These are phyloP conservation scores for Dendrostoma leiphaemia DNA, from an alignment of 2,329 filamentous ascomycete genomes.

Conservation along the genomic window DNA sequence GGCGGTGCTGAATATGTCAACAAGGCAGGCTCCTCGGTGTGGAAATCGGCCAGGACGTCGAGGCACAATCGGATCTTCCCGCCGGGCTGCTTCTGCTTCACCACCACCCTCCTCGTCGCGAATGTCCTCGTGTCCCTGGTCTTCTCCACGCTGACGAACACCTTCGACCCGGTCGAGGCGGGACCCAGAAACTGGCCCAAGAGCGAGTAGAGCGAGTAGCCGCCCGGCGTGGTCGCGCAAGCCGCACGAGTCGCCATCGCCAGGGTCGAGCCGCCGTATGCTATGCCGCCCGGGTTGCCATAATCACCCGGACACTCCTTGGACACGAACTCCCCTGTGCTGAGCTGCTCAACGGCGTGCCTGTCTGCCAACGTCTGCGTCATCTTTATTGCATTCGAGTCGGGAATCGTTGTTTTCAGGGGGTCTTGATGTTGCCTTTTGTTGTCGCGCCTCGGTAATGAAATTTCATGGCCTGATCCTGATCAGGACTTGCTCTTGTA, in stretches of 20 bases:
- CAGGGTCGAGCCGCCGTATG: slow-evolving; percentile 45
- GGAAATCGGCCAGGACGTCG: slow-evolving; percentile 46
- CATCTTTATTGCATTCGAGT: background rate
- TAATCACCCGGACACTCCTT: background rate
- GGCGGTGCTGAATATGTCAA: slow-evolving; percentile 39
- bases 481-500: no score
- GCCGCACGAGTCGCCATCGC: slow-evolving; percentile 41
- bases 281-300: slow-evolving; percentile 24
- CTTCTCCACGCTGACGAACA: slow-evolving; percentile 34
- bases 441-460: background rate
- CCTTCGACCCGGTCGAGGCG: slow-evolving; percentile 35
- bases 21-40: slow-evolving; percentile 35
- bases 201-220: slow-evolving; percentile 43
- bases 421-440: background rate
- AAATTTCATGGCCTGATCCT: background rate
- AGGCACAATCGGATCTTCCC: slow-evolving; percentile 37
- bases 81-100: slow-evolving; percentile 38
- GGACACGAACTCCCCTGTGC: slow-evolving; percentile 9
- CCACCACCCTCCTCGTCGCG: slow-evolving; percentile 43
- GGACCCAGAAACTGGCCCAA: slow-evolving; percentile 47
- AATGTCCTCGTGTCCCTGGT: slow-evolving; percentile 46
- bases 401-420: background rate
- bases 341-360: slow-evolving; percentile 12
- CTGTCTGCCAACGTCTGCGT: slow-evolving; percentile 4
- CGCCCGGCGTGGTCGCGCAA: slow-evolving; percentile 32